A percentile compares a stretch with the other conserved stretches of the same genome.
Evolutionary conservation across 2,329 filamentous ascomycete species (phyloP).

Genomic region (Fusarium tjaetaba): DNA sequence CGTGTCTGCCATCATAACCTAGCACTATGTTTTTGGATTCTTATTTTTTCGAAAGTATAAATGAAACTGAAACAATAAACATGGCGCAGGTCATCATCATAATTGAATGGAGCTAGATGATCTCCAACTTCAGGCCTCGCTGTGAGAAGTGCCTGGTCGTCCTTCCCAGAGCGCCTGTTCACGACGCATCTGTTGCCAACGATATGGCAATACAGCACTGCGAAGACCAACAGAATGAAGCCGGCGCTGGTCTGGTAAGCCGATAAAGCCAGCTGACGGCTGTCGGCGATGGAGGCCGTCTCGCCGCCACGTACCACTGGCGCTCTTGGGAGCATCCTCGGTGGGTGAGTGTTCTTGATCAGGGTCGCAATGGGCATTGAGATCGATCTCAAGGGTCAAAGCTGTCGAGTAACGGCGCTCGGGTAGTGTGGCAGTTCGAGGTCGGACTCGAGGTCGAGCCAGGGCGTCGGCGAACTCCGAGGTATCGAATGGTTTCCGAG

Average conservation of each 20-base stretch:
- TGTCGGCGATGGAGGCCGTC: slow-evolving; percentile 34
- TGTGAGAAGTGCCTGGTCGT: slow-evolving; percentile 41
- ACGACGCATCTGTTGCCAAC: slow-evolving; percentile 37
- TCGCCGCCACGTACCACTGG: slow-evolving; percentile 18
- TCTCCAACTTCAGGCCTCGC: slow-evolving; percentile 28
- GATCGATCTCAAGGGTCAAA: slow-evolving; percentile 39
- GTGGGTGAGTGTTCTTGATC: slow-evolving; percentile 34
- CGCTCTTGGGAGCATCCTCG: slow-evolving; percentile 36
- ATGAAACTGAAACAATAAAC: neutral
- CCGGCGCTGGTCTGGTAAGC: slow-evolving; percentile 38
- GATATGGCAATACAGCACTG: slow-evolving; percentile 42
- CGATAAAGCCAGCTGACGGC: slow-evolving; percentile 42
- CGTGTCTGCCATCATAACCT: neutral
- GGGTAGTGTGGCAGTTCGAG: slow-evolving; percentile 36
- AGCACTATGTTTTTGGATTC: neutral
- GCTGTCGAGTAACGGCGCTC: slow-evolving; percentile 42
- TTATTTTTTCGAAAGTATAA: neutral
- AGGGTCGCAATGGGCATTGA: slow-evolving; percentile 23
- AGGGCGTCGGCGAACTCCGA: slow-evolving; percentile 25
- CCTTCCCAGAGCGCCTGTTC: slow-evolving; percentile 37
- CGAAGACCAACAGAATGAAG: slow-evolving; percentile 43
- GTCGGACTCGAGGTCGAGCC: slow-evolving; percentile 19
- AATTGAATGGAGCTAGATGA: neutral
- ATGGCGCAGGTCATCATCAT: neutral
- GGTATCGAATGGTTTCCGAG: slow-evolving; percentile 23